Evolutionary conservation across 371 early-diverging fungal genomes (phyloP).

Genomic region (Mucor mucedo): DNA sequence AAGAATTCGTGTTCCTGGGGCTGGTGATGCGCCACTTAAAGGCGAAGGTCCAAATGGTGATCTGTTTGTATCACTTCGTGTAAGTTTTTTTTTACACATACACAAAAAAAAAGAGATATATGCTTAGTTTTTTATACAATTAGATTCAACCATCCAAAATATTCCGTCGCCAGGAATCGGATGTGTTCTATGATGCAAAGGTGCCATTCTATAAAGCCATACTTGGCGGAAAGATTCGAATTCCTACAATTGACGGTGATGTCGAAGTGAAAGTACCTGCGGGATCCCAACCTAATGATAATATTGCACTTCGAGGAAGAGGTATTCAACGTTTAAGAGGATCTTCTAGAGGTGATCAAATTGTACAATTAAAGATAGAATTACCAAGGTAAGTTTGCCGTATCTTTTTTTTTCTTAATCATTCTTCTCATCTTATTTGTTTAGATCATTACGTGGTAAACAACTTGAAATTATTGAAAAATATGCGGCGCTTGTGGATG

Average conservation of each 20-base stretch:
- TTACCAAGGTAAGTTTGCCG: conserved; percentile 64
- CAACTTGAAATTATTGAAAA: conserved; percentile 41
- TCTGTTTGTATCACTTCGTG: conserved; percentile 62
- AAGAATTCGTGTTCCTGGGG: conserved; percentile 73
- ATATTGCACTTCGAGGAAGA: conserved; percentile 71
- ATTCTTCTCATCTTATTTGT: neutral
- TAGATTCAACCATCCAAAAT: conserved; percentile 62
- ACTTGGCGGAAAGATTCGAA: conserved; percentile 82
- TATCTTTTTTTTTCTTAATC: neutral
- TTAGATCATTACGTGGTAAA: conserved; percentile 32
- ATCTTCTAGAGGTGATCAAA: conserved; percentile 81
- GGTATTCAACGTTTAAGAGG: conserved; percentile 71
- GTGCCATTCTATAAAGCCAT: conserved; percentile 86
- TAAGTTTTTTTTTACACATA: conserved; percentile 3
- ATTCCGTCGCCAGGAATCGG: conserved; percentile 81
- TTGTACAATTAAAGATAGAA: conserved; percentile 76
- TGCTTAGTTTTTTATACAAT: no score
- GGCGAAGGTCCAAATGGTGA: conserved; percentile 81
- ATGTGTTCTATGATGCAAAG: conserved; percentile 73
- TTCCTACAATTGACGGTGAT: conserved; percentile 92
- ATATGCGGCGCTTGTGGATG: conserved; percentile 42
- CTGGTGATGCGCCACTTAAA: conserved; percentile 87
- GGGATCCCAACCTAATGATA: conserved; percentile 88
- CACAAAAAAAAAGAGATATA: neutral
- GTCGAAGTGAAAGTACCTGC: conserved; percentile 84